A percentile compares a stretch with the other conserved stretches of the same genome.
These are phyloP conservation scores for Globisporangium nodosum DNA, from an alignment of 352 stramenopile species.

Conservation along the genomic window DNA sequence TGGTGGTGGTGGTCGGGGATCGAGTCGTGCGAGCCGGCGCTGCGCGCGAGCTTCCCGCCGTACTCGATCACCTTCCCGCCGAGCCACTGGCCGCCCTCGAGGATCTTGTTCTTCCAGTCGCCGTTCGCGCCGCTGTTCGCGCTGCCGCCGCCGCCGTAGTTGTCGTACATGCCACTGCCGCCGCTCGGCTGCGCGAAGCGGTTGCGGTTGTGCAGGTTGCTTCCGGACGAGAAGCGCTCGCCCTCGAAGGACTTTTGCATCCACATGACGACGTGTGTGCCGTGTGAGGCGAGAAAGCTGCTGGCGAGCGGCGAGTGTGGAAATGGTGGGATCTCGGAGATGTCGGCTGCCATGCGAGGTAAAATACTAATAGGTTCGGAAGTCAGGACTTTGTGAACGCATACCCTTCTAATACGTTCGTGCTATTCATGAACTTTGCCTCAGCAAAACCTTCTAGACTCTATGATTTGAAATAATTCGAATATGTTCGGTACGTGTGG, in stretches of 20 bases:
- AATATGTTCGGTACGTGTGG: too few species aligned
- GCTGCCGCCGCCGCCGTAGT: constrained; percentile 19
- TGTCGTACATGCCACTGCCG: constrained; percentile 16
- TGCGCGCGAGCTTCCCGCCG: constrained; percentile 45
- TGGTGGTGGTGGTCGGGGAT: constrained; percentile 32
- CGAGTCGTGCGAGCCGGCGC: constrained; percentile 28
- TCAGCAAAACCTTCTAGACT: too few species aligned
- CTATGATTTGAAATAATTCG: too few species aligned
- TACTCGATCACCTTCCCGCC: constrained; percentile 72
- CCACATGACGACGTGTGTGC: constrained; percentile 27
- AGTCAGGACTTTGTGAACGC: background rate
- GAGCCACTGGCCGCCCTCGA: constrained; percentile 66
- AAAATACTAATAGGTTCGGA: background rate
- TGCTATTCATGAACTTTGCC: too few species aligned
- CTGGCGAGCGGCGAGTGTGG: too few species aligned
- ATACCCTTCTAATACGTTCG: background rate
- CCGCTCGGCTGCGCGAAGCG: constrained; percentile 16
- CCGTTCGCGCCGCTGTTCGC: constrained; percentile 10
- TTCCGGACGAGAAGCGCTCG: constrained; percentile 23
- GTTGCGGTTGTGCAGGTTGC: constrained; percentile 50
- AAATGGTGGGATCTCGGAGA: too few species aligned
- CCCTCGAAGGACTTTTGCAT: constrained; percentile 62
- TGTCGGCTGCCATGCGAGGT: too few species aligned
- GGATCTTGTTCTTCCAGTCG: constrained; percentile 69
- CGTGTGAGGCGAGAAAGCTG: background rate